Conservation (phyloP, 106 monocot genomes). For the Acorus calamus region DNA sequence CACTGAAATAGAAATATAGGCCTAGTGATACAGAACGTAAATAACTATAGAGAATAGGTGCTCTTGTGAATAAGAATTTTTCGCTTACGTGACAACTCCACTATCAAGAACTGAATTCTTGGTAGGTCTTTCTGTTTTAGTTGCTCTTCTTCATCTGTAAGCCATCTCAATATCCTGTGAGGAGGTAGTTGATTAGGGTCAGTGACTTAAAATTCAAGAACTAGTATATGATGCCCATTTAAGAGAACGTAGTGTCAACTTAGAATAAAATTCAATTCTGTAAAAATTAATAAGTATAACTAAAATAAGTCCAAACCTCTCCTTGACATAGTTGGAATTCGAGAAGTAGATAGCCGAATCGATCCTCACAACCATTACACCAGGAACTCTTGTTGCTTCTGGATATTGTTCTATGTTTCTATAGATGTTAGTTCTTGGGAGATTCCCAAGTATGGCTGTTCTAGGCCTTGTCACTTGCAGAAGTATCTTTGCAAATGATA, state of each 20-base stretch:
- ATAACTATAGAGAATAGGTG: background rate
- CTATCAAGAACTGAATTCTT: constrained; percentile 42
- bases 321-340: constrained; percentile 21
- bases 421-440: constrained; percentile 20
- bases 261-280: no score
- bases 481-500: constrained; percentile 32
- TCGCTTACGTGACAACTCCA: constrained; percentile 76
- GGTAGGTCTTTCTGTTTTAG: constrained; percentile 19
- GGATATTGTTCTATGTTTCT: constrained; percentile 29
- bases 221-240: no score
- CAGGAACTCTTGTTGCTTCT: constrained; percentile 15
- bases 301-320: constrained; percentile 8
- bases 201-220: no score
- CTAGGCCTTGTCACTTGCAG: constrained; percentile 29
- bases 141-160: constrained; percentile 59
- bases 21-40: background rate
- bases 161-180: constrained; percentile 68
- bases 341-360: constrained; percentile 28
- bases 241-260: no score
- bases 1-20: background rate
- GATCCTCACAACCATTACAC: constrained; percentile 19
- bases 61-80: background rate
- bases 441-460: constrained; percentile 24
- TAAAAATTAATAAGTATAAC: background rate
- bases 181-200: no score